Percentiles rank a stretch among this genome's conserved stretches.
Evolutionary conservation across 2,329 filamentous ascomycete species (phyloP).

Genomic region (Bertia moriformis): DNA sequence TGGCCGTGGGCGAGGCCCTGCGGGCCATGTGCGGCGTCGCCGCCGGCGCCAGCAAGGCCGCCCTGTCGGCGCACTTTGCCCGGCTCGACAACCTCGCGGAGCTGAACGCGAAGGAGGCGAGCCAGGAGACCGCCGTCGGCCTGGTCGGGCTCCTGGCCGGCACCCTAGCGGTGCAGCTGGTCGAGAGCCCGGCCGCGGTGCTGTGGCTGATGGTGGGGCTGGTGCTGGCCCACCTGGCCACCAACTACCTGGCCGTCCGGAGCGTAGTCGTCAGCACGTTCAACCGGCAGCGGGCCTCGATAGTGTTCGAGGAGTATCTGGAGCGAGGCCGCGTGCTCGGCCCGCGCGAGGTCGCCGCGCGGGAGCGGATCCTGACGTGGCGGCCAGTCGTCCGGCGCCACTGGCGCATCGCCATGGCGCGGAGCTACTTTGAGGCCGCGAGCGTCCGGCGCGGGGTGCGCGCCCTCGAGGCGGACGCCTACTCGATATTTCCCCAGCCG

Average conservation of each 20-base stretch:
- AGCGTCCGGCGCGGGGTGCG: constrained; percentile 16
- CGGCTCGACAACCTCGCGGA: constrained; percentile 76
- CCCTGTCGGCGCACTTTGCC: constrained; percentile 82
- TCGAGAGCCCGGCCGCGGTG: constrained; percentile 58
- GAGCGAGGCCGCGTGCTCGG: constrained; percentile 34
- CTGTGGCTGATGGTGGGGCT: constrained; percentile 60
- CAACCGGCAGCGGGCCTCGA: constrained; percentile 73
- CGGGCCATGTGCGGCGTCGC: constrained; percentile 71
- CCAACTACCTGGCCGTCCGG: constrained; percentile 75
- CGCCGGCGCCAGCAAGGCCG: constrained; percentile 79
- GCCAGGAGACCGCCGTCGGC: constrained; percentile 86
- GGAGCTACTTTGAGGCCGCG: constrained; percentile 24
- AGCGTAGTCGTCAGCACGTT: constrained; percentile 71
- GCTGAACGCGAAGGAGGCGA: constrained; percentile 86
- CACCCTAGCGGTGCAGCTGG: constrained; percentile 63
- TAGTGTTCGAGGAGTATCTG: constrained; percentile 53
- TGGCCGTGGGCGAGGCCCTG: constrained; percentile 33
- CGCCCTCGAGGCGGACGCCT: constrained; percentile 8
- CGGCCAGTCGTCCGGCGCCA: constrained; percentile 10
- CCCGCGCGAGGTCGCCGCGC: constrained; percentile 49
- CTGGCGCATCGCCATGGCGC: constrained; percentile 4
- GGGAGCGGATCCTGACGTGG: constrained; percentile 47
- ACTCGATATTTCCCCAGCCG: constrained; percentile 3
- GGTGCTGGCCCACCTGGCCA: constrained; percentile 62
- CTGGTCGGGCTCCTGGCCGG: constrained; percentile 76